Percentiles rank a stretch among this genome's conserved stretches.
Evolutionary conservation across 352 stramenopile genomes (phyloP).

Genomic region (Phytophthora uliginosa): DNA sequence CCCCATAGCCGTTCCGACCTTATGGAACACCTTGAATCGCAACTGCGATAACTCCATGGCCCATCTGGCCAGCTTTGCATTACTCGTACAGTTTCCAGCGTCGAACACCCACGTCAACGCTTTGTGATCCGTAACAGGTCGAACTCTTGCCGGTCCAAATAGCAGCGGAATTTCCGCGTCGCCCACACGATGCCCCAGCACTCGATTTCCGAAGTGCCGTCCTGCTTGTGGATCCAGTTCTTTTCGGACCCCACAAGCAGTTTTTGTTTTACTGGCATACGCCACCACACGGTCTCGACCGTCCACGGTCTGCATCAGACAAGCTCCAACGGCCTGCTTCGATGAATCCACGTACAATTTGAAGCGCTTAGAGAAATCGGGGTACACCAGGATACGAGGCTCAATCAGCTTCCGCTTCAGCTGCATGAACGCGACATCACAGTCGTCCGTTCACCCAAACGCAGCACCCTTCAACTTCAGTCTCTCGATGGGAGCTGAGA

Average conservation of each 20-base stretch:
- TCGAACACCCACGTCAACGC: too few species aligned
- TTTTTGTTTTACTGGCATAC: not conserved
- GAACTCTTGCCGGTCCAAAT: too few species aligned
- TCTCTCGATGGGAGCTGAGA: conserved; percentile 2
- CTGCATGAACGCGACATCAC: conserved; percentile 2
- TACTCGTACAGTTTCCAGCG: not conserved
- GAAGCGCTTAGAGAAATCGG: conserved; percentile 2
- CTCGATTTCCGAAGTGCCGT: conserved; percentile 1
- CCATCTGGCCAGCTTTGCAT: not conserved
- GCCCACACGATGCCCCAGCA: not conserved
- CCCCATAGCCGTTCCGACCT: conserved; percentile 1
- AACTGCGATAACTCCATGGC: conserved; percentile 10
- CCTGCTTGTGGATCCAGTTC: not conserved
- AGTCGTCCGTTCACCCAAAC: not conserved
- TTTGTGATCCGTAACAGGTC: too few species aligned
- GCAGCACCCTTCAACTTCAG: conserved; percentile 6
- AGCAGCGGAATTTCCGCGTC: too few species aligned
- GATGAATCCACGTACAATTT: conserved; percentile 8
- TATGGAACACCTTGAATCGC: conserved; percentile 7
- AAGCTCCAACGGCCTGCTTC: not conserved
- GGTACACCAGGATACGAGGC: conserved; percentile 9
- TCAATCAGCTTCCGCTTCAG: not conserved
- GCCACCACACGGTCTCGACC: not conserved
- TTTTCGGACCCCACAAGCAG: not conserved
- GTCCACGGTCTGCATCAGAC: conserved; percentile 5